Evolutionary conservation across 75 land plant species (phyloP), one percentile per base, ranked within the genome.

Genomic region (Cunninghamia lanceolata): DNA sequence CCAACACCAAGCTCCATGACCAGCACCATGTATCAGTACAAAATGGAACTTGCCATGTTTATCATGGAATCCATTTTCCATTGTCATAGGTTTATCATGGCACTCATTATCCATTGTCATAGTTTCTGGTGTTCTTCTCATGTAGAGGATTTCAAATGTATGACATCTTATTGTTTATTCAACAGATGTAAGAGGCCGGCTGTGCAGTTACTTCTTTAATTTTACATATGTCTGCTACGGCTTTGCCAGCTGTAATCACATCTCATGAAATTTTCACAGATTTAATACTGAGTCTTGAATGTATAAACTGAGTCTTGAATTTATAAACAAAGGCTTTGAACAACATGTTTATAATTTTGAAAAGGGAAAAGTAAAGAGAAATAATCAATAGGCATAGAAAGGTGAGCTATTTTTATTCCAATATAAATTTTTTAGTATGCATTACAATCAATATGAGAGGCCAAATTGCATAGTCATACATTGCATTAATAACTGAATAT

Each of bases 1-100:
- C 94, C 96, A 96, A 82, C 93, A 90, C 97, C 97, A 94, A 4
- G 89, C 93, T 75, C 97, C 97, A 66, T 92, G 94, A 25, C 94
- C 84, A 2, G 84, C 86, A 11, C 97, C 97, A 84, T 96, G 97
- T 13, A 96, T 88, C 59, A 94, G 84, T 68, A 92, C 95, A 73
- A 94, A 94, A 85, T 96, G 95, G 45, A 42, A 78, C 1, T 42
- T 6, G 45, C 5, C 81, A 80, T 43, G 30, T 43, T 80, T 42
- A 21, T 80, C 82, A 42, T 80, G 46, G 50, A 50, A 80, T 9
- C 45, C 50, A 80, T 43, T 80, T 42, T 80, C 50, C 82, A 40
- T 45, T 28, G 30, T 11, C 82, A 80, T 78, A 0, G 6, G 1
- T 47, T 45, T 11, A n/a, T 80, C 82, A 25, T 80, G 46, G 50